Evolutionary conservation across 768 basidiomycete genomes (phyloP), one percentile per base, ranked within the genome.

Genomic region (Leccinum fibrillosum): DNA sequence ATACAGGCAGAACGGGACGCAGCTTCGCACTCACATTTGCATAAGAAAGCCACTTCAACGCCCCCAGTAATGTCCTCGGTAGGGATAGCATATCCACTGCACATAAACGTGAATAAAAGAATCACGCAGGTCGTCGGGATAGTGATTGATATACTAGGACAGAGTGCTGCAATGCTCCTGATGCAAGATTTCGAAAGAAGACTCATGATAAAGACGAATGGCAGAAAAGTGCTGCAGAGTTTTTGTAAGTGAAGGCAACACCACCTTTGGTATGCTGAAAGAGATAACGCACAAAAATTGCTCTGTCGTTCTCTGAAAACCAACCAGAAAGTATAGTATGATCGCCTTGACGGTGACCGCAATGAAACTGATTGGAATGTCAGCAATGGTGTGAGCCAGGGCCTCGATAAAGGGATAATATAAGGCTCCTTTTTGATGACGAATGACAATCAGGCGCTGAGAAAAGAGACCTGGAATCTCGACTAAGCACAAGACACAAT

Each of bases 111-210:
- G 17, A 73, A 69, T 54, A 80, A 67, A 35, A 77, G 68, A 55
- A 69, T 54, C 56, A 79, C 45, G 6, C 66, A 72, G 0, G 71
- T 64, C 1, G 70, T 42, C 3, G 74, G 66, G 49, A 72, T 55
- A 8, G 88, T 86, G 0, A 81, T 78, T 0, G 85, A 79, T 45
- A 82, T 80, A 17, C 74, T 70, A 37, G 75, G 74, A 64, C 85
- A 84, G 15, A 75, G 75, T 0, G 86, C 83, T 1, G 86, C 84
- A 28, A 88, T 64, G 0, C 75, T 76, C 37, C 91, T 79, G 80
- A 90, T 94, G 79, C 84, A 92, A 0, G 82, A 80, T 66, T 86
- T 88, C 84, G 92, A 88, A 5, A 83, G 75, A 32, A 90, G 53
- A 23, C 84, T 79, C 63, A 84, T 77, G 3, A 76, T 70, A 54